Base-by-base conservation (phyloP, 306 rosid species). In the Lathyrus tuberosus region DNA sequence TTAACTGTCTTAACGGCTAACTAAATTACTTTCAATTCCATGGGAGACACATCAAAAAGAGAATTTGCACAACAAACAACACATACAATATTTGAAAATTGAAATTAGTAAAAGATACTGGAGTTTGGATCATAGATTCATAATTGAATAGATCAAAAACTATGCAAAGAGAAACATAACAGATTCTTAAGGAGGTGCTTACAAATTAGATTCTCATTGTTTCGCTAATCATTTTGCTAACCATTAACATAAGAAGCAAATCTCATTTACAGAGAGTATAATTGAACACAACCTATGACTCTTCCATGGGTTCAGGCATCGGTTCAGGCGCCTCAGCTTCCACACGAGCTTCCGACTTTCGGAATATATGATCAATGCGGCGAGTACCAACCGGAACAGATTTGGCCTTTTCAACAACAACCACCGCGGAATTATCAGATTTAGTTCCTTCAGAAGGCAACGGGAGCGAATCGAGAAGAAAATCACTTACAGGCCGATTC, bases 381-480 rank as follows among this genome's bases (percentile, higher is more conserved):
- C 89, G 89, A 41, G 88, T 87, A 14, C 87, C 84, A 0, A 15
- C 51, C 0, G 83, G 83, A 31, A 77, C 86, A 0, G 80, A 38
- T 62, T 79, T 83, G 63, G 24, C 9, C 8, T 61, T 49, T 46
- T 15, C 62, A 0, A 8, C 62, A 0, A 8, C 62, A 18, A 63
- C 69, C 1, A 76, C 76, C 12, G 41, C 71, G 0, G 73, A 80
- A 58, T 75, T 83, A 24, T 84, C 88, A 0, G 86, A 53, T 51
- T 77, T 81, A 58, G 12, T 58, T 9, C 83, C 81, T 80, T 68
- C 76, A 44, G 88, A 7, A 1, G 88, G 85, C 56, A 49, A 33
- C 5, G 91, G 92, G 62, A 91, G 95, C 38, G 86, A 88, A 41
- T 91, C 97, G 10, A 91, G 86, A 43, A 94, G 99, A 76, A 91